These are phyloP conservation scores for Rhizopus microsporus DNA, from an alignment of 371 early-diverging fungal genomes.

Conservation along the genomic window DNA sequence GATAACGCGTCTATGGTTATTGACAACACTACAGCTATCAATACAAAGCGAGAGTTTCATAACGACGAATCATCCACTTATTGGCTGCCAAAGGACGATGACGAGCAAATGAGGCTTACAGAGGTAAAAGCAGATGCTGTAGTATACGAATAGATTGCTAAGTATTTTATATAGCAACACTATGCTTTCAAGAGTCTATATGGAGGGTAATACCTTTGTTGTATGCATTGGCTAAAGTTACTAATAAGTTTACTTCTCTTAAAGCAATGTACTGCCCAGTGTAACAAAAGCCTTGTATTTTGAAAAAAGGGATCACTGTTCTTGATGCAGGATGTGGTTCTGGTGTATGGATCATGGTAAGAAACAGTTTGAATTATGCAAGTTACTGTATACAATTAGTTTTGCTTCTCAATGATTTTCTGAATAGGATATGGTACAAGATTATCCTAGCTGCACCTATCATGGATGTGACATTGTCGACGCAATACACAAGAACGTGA, in stretches of 20 bases:
- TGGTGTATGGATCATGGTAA: slow-evolving; percentile 38
- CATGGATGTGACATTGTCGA: slow-evolving; percentile 31
- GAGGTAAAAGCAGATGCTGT: slow-evolving; percentile 6
- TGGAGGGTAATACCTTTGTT: slow-evolving; percentile 18
- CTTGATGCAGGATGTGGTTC: slow-evolving; percentile 47
- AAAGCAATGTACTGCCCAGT: background rate
- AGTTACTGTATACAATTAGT: no score
- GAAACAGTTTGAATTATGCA: no score
- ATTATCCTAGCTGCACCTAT: slow-evolving; percentile 37
- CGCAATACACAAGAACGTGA: slow-evolving; percentile 4
- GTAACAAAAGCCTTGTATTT: slow-evolving; percentile 12
- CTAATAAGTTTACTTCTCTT: background rate
- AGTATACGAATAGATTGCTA: background rate
- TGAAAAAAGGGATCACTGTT: slow-evolving; percentile 12
- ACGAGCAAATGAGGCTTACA: slow-evolving; percentile 18
- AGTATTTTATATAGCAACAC: slow-evolving; percentile 17
- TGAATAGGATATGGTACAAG: slow-evolving; percentile 31
- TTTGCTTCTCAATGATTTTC: background rate
- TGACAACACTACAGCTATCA: no score
- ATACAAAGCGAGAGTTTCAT: slow-evolving; percentile 13
- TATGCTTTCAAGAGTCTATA: slow-evolving; percentile 36
- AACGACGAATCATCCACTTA: slow-evolving; percentile 10
- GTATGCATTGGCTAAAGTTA: no score
- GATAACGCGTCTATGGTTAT: no score
- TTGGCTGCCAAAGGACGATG: slow-evolving; percentile 24